Base-by-base conservation (phyloP, 768 basidiomycete species). In the Tylopilus sp. region DNA sequence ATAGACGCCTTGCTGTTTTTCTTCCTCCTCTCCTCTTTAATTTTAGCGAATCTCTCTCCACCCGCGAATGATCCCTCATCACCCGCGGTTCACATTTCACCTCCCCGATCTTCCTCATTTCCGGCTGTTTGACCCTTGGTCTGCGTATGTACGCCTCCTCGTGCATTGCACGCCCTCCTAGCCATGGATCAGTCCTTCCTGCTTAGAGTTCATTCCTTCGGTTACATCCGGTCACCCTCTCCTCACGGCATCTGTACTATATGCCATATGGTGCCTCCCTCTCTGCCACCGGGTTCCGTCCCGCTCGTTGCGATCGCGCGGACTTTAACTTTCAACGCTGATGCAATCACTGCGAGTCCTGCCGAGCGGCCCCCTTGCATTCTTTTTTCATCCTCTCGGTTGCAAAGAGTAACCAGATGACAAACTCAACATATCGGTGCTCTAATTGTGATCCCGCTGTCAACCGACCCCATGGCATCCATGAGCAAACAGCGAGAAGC, bases 241-340 rank as follows among this genome's bases (percentile, higher is more conserved):
- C 43, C 43, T 65, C 35, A 66, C 61, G 59, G 65, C 61, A 68
- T 59, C 47, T 25, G 42, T 49, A 40, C 59, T 20, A 48, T 61
- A 42, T 54, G 50, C 65, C 63, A 65, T 60, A 65, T 62, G 62
- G 60, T 31, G 33, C 45, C 52, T 42, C 55, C 39, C 44, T 36
- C 36, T 18, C n/a, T 42, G 56, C 56, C 66, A 63, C 59, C 65
- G 63, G 66, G 52, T 55, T 62, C 57, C 64, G 66, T 67, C 44
- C 61, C 66, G 61, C 52, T 51, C 44, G 50, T 51, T 51, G 50
- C 49, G 52, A 63, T 63, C 58, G 57, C 51, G 64, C 63, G 64
- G 65, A 58, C 46, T 48, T 60, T 49, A 42, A 53, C 53, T 33
- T 49, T 53, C 58, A 47, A 47, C 47, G 53, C 51, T 55, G 62